Evolutionary conservation across 345 rosid genomes (phyloP).

Genomic region (Aquilaria sinensis): DNA sequence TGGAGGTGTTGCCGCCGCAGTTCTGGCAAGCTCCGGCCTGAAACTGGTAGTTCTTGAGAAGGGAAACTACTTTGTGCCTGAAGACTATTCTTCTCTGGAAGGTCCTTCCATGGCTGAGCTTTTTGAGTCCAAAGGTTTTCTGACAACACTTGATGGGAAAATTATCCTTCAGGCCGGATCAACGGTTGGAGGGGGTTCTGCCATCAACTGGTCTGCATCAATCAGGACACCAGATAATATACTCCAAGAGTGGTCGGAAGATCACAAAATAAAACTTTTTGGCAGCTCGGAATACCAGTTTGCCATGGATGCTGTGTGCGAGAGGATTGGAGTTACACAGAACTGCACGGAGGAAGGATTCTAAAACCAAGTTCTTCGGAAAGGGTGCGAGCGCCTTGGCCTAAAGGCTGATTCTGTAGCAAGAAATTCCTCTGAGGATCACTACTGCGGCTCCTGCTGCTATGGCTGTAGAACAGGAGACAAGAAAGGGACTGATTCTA

Average conservation of each 20-base stretch:
- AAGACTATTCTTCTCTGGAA: slow-evolving; percentile 50
- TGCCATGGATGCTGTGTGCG: slow-evolving; percentile 47
- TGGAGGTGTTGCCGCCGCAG: slow-evolving; percentile 71
- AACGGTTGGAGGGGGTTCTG: slow-evolving; percentile 66
- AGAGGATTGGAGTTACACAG: slow-evolving; percentile 50
- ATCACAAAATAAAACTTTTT: slow-evolving; percentile 35
- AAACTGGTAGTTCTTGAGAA: slow-evolving; percentile 60
- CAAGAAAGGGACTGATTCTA: slow-evolving; percentile 50
- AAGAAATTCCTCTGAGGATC: slow-evolving; percentile 41
- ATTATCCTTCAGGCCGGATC: slow-evolving; percentile 49
- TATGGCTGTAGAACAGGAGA: slow-evolving; percentile 58
- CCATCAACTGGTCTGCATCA: slow-evolving; percentile 63
- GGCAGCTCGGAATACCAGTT: slow-evolving; percentile 31
- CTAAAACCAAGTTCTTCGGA: slow-evolving; percentile 54
- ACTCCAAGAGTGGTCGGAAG: slow-evolving; percentile 52
- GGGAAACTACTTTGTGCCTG: slow-evolving; percentile 53
- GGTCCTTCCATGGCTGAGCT: slow-evolving; percentile 60
- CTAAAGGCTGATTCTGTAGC: slow-evolving; percentile 38
- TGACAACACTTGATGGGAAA: slow-evolving; percentile 38
- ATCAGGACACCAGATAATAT: slow-evolving; percentile 41
- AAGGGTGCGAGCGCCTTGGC: slow-evolving; percentile 64
- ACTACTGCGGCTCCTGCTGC: slow-evolving; percentile 60
- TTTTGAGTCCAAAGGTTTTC: slow-evolving; percentile 35
- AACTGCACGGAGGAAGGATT: slow-evolving; percentile 44
- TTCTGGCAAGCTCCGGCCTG: slow-evolving; percentile 54